Evolutionary conservation across 768 basidiomycete genomes (phyloP).

Genomic region (Boletus sp.): DNA sequence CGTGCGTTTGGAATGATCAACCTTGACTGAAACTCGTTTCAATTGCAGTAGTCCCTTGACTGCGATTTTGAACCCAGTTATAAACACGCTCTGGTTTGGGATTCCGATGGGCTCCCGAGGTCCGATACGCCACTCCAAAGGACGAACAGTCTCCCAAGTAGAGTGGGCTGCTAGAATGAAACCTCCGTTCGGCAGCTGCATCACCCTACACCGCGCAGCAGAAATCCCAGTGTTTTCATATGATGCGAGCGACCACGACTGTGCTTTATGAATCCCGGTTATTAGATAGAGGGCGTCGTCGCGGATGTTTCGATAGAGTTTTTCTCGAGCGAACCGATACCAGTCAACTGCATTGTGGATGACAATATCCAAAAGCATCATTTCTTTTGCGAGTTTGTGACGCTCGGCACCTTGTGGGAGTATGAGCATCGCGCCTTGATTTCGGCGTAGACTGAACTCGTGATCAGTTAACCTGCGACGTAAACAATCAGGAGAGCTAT

Average conservation of each 20-base stretch:
- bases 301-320: neutral
- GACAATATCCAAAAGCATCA: conserved; percentile 16
- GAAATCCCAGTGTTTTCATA: neutral
- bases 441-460: neutral
- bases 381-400: conserved; percentile 13
- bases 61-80: conserved; percentile 10
- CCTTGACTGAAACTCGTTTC: conserved; percentile 1
- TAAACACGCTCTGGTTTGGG: conserved; percentile 12
- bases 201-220: neutral
- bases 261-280: conserved; percentile 2
- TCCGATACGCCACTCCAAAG: neutral
- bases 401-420: conserved; percentile 28
- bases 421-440: conserved; percentile 27
- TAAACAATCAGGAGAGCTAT: neutral
- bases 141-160: neutral
- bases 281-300: conserved; percentile 25
- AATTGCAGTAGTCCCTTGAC: neutral
- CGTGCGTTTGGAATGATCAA: neutral
- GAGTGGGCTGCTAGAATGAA: neutral
- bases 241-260: conserved; percentile 26
- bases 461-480: neutral
- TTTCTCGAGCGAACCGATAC: conserved; percentile 21
- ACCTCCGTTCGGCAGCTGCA: neutral
- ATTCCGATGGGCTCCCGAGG: neutral
- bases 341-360: conserved; percentile 17